Evolutionary conservation across 2,329 filamentous ascomycete genomes (phyloP), one percentile per base, ranked within the genome.

Genomic region (Penicillium italicum): DNA sequence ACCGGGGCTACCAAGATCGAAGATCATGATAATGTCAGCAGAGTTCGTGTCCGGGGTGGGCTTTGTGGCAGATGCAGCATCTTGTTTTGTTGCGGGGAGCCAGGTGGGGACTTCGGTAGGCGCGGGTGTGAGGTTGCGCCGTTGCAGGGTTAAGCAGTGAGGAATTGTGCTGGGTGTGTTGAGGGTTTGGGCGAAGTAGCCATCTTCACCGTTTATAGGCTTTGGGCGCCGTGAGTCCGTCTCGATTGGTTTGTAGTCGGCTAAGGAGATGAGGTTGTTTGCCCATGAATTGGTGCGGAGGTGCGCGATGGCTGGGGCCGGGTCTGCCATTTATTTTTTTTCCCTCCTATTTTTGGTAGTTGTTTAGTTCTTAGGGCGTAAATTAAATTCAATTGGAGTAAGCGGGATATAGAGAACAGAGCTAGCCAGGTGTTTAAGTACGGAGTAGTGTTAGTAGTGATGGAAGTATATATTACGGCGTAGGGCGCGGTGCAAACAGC

Each of bases 151-250:
- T 20, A 76, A 62, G 30, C 72, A 61, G 50, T 75, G 70, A 2
- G 76, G 76, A 49, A 78, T 76, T 24, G 76, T 77, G 14, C 61
- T 58, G 0, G 67, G 45, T 8, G 75, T 75, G 34, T 62, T 70
- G 33, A 78, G 61, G 1, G 75, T 77, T 30, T 64, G 60, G 9
- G 71, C 66, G 53, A 78, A 74, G 66, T 72, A 78, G 50, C 70
- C 70, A 53, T 79, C 75, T 68, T 78, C 76, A 43, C 75, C 74
- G 10, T 69, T 69, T 33, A 65, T 57, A 9, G 69, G 66, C 57
- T 78, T 78, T 59, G 67, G 61, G 11, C 65, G 65, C 11, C 76
- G 72, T 2, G 75, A 74, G 57, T 70, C 72, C 43, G 74, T 76
- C 41, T 66, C 63, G 50, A 77, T 71, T 30, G 72, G 61, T 43